Conservation (phyloP, 129 eudicot species). For the Centella asiatica region DNA sequence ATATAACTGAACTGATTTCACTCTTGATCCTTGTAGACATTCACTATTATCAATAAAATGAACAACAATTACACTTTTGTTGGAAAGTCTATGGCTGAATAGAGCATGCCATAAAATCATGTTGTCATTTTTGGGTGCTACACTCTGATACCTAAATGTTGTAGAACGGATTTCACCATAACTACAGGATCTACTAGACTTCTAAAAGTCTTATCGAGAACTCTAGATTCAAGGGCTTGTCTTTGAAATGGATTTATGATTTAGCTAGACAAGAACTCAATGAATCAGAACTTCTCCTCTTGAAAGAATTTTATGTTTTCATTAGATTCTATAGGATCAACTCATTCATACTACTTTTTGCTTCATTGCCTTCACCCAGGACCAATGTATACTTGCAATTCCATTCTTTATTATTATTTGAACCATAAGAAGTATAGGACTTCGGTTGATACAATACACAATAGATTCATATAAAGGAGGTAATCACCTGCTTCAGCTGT, state of each 20-base stretch:
- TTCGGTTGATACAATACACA: background rate
- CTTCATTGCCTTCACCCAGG: too few species aligned
- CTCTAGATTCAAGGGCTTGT: background rate
- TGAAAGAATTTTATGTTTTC: too few species aligned
- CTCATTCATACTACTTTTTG: too few species aligned
- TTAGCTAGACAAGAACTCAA: too few species aligned
- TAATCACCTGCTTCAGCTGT: conserved; percentile 50
- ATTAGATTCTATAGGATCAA: too few species aligned
- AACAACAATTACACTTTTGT: background rate
- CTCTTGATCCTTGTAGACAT: background rate
- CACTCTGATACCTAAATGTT: background rate
- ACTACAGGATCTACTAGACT: background rate
- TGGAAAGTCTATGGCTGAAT: background rate
- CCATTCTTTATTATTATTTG: too few species aligned
- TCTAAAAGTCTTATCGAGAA: background rate
- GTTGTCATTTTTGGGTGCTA: background rate
- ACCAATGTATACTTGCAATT: too few species aligned
- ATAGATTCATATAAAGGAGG: background rate
- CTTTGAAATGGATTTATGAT: too few species aligned
- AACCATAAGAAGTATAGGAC: background rate
- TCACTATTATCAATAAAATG: background rate
- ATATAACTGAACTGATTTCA: background rate
- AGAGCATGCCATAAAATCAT: background rate
- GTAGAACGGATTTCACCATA: background rate
- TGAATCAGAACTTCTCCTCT: too few species aligned